These are phyloP conservation scores for Mucor sp. DNA, from an alignment of 371 early-diverging fungal genomes.

Conservation along the genomic window DNA sequence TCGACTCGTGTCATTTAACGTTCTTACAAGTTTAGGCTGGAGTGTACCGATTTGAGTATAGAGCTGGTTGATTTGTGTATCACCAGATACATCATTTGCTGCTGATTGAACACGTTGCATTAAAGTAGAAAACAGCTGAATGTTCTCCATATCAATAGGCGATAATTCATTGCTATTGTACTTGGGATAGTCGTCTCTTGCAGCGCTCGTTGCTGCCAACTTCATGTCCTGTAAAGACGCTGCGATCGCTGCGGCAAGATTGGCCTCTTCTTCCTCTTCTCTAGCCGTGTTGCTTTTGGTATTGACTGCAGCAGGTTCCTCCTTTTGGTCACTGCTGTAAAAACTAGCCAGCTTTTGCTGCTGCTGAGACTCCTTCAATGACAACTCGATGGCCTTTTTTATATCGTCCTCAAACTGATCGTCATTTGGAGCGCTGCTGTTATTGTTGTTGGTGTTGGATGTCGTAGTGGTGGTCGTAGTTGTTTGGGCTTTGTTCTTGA, in stretches of 20 bases:
- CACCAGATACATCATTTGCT: constrained; percentile 55
- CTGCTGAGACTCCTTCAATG: constrained; percentile 74
- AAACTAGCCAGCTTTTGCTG: constrained; percentile 10
- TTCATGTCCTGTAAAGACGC: constrained; percentile 80
- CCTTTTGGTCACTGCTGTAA: background rate
- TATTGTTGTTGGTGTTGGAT: constrained; percentile 6
- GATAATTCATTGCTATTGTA: constrained; percentile 42
- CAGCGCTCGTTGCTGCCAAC: too few relatives aligned
- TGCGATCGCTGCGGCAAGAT: constrained; percentile 89
- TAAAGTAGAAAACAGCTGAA: constrained; percentile 67
- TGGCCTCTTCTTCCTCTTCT: constrained; percentile 75
- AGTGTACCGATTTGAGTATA: constrained; percentile 71
- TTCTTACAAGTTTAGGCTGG: constrained; percentile 69
- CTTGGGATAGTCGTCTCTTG: background rate
- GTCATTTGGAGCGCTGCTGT: background rate
- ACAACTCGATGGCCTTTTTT: constrained; percentile 84
- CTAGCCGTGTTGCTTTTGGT: background rate
- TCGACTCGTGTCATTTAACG: constrained; percentile 63
- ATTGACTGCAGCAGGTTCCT: background rate
- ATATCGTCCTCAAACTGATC: constrained; percentile 84
- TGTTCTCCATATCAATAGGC: constrained; percentile 69
- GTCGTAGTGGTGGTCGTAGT: constrained; percentile 9
- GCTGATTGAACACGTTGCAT: constrained; percentile 60
- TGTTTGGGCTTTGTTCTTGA: constrained; percentile 12
- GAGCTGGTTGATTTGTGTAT: constrained; percentile 66